phyloP scores from a whole-genome alignment of 2,329 filamentous ascomycete species.

The Colletotrichum plurivorum region DNA sequence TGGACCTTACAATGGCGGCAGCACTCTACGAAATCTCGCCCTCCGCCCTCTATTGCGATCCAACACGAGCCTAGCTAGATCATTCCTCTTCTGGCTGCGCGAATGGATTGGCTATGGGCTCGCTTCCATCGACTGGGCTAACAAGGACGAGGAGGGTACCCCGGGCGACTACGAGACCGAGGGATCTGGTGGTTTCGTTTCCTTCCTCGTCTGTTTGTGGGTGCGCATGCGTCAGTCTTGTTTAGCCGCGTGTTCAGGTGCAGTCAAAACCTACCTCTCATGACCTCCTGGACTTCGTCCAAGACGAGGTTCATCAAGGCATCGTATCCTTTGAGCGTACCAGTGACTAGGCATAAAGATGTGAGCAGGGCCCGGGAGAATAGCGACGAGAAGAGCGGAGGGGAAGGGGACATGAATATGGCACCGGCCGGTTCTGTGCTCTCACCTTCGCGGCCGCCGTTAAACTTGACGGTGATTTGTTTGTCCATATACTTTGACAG shows the following conservation, averaged over 20 bases:
- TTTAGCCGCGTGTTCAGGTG: neutral
- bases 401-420: neutral
- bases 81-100: conserved; percentile 78
- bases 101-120: conserved; percentile 96
- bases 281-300: conserved; percentile 91
- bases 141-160: conserved; percentile 94
- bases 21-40: neutral
- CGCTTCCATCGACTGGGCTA: conserved; percentile 92
- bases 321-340: conserved; percentile 94
- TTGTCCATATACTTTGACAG: conserved; percentile 98
- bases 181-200: conserved; percentile 83
- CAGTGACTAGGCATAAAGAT: conserved; percentile 73
- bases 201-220: conserved; percentile 84
- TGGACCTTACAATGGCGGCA: no score
- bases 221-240: conserved; percentile 33
- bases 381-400: neutral
- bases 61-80: conserved; percentile 40
- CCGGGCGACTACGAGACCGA: conserved; percentile 90
- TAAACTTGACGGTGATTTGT: conserved; percentile 95
- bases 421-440: no score
- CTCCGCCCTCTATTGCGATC: neutral
- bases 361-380: conserved; percentile 1
- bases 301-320: conserved; percentile 98
- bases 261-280: conserved; percentile 76
- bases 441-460: conserved; percentile 90